Percentiles rank a stretch among this genome's conserved stretches.
Evolutionary conservation across 2,329 filamentous ascomycete genomes (phyloP).

Genomic region (Golovinomyces cichoracearum): DNA sequence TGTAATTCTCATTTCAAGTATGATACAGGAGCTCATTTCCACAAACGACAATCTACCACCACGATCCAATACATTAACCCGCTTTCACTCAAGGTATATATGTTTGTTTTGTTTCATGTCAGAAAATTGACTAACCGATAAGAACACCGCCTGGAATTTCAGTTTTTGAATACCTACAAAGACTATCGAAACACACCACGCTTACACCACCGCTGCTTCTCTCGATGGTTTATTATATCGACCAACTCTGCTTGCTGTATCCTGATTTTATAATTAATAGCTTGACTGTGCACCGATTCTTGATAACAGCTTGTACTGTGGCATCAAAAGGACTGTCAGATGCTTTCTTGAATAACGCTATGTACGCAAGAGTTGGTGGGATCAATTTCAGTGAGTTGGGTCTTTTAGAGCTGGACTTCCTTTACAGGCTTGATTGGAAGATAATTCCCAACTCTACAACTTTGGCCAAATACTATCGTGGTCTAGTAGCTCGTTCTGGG

Average conservation of each 20-base stretch:
- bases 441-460: slow-evolving; percentile 92
- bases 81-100: slow-evolving; percentile 69
- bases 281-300: slow-evolving; percentile 83
- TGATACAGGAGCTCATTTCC: slow-evolving; percentile 83
- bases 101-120: neutral
- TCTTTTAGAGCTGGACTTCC: slow-evolving; percentile 72
- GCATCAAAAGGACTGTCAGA: slow-evolving; percentile 90
- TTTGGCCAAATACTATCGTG: slow-evolving; percentile 75
- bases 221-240: slow-evolving; percentile 98
- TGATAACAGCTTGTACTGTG: slow-evolving; percentile 87
- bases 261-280: slow-evolving; percentile 90
- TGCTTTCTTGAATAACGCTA: slow-evolving; percentile 94
- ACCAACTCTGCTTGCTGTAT: slow-evolving; percentile 75
- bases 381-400: slow-evolving; percentile 77
- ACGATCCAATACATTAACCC: slow-evolving; percentile 60
- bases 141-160: slow-evolving; percentile 62
- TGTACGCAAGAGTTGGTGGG: slow-evolving; percentile 80
- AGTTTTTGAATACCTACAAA: slow-evolving; percentile 75
- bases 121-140: slow-evolving; percentile 1
- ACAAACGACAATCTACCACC: slow-evolving; percentile 77
- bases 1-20: slow-evolving; percentile 72
- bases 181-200: slow-evolving; percentile 79
- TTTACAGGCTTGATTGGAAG: slow-evolving; percentile 81
- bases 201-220: slow-evolving; percentile 81
- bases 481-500: slow-evolving; percentile 43